phyloP scores from a whole-genome alignment of 225 moss, liverwort and hornwort genomes.

The Pseudisothecium myosuroides region DNA sequence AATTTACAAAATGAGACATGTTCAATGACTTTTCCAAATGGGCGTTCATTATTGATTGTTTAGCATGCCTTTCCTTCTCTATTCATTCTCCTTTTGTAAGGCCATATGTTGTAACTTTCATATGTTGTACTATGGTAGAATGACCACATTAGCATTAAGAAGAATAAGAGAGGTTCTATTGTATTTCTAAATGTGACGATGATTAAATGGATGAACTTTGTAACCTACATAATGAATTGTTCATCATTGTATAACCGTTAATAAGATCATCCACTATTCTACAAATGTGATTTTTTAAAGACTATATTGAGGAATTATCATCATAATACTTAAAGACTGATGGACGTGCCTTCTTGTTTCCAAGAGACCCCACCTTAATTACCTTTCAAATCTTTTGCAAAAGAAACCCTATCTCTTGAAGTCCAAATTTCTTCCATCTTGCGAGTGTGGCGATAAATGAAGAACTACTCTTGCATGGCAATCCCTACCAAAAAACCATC shows the following conservation, averaged over 20 bases:
- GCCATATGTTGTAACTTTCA: neutral
- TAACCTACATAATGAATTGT: neutral
- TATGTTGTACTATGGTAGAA: too few relatives aligned
- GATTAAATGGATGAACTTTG: neutral
- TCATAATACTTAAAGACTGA: neutral
- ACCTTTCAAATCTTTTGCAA: neutral
- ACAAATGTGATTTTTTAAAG: neutral
- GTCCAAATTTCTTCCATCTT: neutral
- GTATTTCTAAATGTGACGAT: accelerated
- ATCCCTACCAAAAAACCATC: neutral
- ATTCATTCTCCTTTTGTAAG: neutral
- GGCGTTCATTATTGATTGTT: neutral
- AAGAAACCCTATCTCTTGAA: neutral
- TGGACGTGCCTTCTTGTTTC: neutral
- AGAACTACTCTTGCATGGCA: neutral
- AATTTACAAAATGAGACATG: too few relatives aligned
- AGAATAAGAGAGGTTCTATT: too few relatives aligned
- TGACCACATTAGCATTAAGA: neutral
- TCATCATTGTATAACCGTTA: too few relatives aligned
- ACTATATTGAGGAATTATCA: too few relatives aligned
- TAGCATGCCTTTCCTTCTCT: neutral
- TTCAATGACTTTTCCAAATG: neutral
- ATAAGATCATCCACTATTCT: neutral
- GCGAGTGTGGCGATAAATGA: accelerated
- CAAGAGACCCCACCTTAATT: neutral